A percentile compares a stretch with the other conserved stretches of the same genome.
Evolutionary conservation across 2,329 filamentous ascomycete species (phyloP).

Genomic region (Lasiodiplodia gonubiensis): DNA sequence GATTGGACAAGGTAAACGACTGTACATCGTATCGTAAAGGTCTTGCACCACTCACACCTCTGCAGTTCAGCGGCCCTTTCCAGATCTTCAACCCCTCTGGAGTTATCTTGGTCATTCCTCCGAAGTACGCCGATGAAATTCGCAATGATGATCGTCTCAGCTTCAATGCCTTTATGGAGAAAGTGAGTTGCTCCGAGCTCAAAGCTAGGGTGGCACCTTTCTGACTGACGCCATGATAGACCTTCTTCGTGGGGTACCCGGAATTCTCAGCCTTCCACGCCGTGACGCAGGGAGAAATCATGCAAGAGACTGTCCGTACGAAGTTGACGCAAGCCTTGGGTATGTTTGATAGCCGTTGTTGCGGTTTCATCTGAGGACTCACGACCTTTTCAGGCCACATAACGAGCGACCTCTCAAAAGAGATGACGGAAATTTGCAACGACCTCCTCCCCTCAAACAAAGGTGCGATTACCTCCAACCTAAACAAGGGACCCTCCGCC

Average conservation of each 20-base stretch:
- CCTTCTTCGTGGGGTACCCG: background rate
- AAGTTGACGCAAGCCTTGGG: conserved; percentile 7
- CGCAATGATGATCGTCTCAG: conserved; percentile 14
- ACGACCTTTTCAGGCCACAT: background rate
- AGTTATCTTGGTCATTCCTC: background rate
- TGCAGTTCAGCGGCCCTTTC: conserved; percentile 13
- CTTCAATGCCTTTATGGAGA: conserved; percentile 9
- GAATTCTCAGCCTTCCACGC: conserved; percentile 11
- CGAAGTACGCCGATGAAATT: conserved; percentile 11
- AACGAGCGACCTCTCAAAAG: conserved; percentile 3
- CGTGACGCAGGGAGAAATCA: conserved; percentile 10
- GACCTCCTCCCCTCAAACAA: background rate
- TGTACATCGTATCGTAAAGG: background rate
- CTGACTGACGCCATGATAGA: background rate
- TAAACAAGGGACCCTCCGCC: background rate
- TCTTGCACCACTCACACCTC: background rate
- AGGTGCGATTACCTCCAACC: background rate
- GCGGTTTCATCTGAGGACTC: background rate
- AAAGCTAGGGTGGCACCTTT: background rate
- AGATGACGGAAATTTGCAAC: background rate
- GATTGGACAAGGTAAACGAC: background rate
- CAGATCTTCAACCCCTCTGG: conserved; percentile 5
- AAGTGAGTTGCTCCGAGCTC: background rate
- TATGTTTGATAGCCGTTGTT: background rate
- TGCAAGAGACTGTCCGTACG: conserved; percentile 16